phyloP scores from a whole-genome alignment of 192 early-diverging fungal species.

The Rhizophagus prolifer region DNA sequence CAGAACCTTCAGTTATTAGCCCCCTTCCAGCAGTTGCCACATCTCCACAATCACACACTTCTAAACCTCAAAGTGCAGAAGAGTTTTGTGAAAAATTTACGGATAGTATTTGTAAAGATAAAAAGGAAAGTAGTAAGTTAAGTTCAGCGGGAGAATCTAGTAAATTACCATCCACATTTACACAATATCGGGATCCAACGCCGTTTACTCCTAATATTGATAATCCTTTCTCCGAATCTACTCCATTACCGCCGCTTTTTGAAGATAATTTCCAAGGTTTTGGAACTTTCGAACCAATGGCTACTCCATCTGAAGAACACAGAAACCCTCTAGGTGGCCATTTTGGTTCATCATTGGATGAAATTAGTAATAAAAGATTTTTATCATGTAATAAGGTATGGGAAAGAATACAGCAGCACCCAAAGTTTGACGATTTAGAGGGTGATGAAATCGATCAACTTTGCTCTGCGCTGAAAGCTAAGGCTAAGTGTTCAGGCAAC shows the following conservation, averaged over 20 bases:
- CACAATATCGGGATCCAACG: conserved; percentile 26
- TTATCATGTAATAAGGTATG: conserved; percentile 45
- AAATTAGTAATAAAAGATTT: conserved; percentile 20
- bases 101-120: conserved; percentile 14
- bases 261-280: conserved; percentile 24
- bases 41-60: not conserved
- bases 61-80: conserved; percentile 26
- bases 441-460: conserved; percentile 50
- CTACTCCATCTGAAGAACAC: conserved; percentile 13
- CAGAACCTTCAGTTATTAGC: not conserved
- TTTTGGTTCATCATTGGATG: not conserved
- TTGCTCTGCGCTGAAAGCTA: conserved; percentile 50
- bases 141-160: conserved; percentile 1
- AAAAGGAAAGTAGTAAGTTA: not conserved
- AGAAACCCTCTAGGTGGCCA: not conserved
- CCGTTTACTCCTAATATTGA: conserved; percentile 29
- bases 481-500: conserved; percentile 58
- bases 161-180: conserved; percentile 1
- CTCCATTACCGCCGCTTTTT: conserved; percentile 21
- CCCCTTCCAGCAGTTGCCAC: not conserved
- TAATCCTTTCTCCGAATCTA: conserved; percentile 10
- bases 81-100: conserved; percentile 32
- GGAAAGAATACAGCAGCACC: conserved; percentile 57
- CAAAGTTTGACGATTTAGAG: conserved; percentile 56
- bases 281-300: conserved; percentile 27